These are phyloP conservation scores for Penicillium roqueforti DNA, from an alignment of 495 filamentous ascomycete genomes.

Conservation along the genomic window DNA sequence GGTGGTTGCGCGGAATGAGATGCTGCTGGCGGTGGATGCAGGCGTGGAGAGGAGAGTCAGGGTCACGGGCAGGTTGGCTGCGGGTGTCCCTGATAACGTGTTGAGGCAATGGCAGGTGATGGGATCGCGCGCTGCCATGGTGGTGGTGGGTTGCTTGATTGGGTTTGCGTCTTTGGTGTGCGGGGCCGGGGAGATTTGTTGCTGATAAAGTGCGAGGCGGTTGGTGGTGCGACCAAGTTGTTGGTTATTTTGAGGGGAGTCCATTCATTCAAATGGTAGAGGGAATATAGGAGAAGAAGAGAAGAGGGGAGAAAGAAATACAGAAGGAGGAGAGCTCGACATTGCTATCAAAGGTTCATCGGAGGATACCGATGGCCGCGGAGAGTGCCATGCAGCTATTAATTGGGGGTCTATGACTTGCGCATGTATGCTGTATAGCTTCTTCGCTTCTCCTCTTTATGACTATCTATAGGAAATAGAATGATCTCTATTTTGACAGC, in stretches of 20 bases:
- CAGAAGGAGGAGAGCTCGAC: constrained; percentile 3
- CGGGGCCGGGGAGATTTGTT: constrained; percentile 27
- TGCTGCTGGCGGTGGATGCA: constrained; percentile 27
- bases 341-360: constrained; percentile 31
- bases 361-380: constrained; percentile 42
- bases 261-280: constrained; percentile 28
- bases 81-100: constrained; percentile 62
- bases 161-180: constrained; percentile 15
- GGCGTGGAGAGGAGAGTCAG: constrained; percentile 46
- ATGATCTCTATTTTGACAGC: background rate
- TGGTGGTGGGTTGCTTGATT: constrained; percentile 21
- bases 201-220: constrained; percentile 38
- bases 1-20: constrained; percentile 62
- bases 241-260: constrained; percentile 15
- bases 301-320: background rate
- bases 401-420: constrained; percentile 1
- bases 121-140: constrained; percentile 53
- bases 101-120: constrained; percentile 77
- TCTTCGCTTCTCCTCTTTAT: background rate
- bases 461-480: background rate
- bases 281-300: background rate
- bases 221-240: constrained; percentile 30
- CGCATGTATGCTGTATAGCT: background rate
- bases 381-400: constrained; percentile 33
- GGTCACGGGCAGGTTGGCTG: constrained; percentile 51